These are phyloP conservation scores for Tetraselmis striata DNA, from an alignment of 139 green algal genomes.

Conservation along the genomic window DNA sequence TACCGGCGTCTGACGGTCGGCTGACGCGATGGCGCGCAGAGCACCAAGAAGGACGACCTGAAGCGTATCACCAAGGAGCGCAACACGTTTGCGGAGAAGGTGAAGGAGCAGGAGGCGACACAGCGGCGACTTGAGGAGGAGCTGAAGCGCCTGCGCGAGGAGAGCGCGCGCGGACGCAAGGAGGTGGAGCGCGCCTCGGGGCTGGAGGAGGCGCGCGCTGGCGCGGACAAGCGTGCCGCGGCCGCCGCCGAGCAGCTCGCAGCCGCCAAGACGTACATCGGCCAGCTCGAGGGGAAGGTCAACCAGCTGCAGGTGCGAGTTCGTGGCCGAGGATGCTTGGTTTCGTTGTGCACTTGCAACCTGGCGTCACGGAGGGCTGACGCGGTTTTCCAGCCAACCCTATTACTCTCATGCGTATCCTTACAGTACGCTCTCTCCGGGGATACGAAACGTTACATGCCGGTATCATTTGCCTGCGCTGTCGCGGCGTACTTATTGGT, in stretches of 20 bases:
- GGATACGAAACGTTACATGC: no score
- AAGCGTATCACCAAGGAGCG: constrained; percentile 9
- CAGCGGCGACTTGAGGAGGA: not conserved
- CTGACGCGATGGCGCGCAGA: constrained; percentile 11
- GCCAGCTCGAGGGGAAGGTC: not conserved
- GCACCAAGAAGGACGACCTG: constrained; percentile 13
- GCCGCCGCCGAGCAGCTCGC: not conserved
- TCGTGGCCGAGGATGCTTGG: no score
- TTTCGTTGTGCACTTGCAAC: no score
- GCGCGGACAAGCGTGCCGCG: not conserved
- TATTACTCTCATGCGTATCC: no score
- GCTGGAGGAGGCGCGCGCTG: not conserved
- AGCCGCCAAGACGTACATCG: not conserved
- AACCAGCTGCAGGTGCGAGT: not conserved
- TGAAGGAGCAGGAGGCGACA: constrained; percentile 2
- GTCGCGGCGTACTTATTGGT: no score
- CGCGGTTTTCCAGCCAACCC: no score
- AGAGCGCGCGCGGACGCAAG: not conserved
- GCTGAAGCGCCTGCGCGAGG: constrained; percentile 9
- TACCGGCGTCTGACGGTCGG: no score
- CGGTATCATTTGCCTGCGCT: no score
- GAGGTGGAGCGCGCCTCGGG: not conserved
- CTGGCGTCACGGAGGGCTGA: no score
- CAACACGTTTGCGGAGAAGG: constrained; percentile 16
- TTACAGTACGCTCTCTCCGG: no score